These are phyloP conservation scores for Phytophthora foliorum DNA, from an alignment of 352 stramenopile species.

Conservation along the genomic window DNA sequence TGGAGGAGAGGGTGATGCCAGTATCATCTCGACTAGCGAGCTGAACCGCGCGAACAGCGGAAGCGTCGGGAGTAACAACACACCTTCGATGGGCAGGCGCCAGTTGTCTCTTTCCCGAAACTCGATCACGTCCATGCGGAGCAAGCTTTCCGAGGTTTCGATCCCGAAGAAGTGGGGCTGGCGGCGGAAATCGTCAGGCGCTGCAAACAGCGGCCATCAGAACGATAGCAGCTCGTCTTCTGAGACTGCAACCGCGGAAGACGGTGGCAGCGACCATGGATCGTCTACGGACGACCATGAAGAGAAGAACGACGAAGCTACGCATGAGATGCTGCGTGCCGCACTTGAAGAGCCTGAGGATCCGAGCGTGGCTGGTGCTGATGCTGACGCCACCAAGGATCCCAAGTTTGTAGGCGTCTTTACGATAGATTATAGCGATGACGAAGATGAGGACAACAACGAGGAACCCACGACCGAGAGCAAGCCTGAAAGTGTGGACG, in stretches of 20 bases:
- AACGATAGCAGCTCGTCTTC: conserved; percentile 73
- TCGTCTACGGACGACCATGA: conserved; percentile 61
- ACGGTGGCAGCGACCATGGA: conserved; percentile 69
- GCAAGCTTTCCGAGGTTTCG: conserved; percentile 71
- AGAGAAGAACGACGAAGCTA: conserved; percentile 48
- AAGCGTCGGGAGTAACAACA: conserved; percentile 33
- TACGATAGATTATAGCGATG: conserved; percentile 85
- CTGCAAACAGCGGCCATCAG: conserved; percentile 44
- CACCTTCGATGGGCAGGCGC: conserved; percentile 31
- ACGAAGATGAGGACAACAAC: conserved; percentile 61
- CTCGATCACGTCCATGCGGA: conserved; percentile 64
- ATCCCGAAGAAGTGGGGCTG: conserved; percentile 72
- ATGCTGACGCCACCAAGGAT: conserved; percentile 29
- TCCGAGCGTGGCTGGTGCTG: conserved; percentile 13
- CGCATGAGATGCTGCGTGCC: conserved; percentile 51
- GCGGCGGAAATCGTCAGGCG: conserved; percentile 53
- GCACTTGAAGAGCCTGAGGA: conserved; percentile 48
- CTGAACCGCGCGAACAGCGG: conserved; percentile 35
- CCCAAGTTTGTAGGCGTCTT: conserved; percentile 78
- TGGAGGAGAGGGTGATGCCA: conserved; percentile 72
- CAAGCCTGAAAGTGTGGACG: conserved; percentile 4
- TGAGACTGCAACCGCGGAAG: conserved; percentile 68
- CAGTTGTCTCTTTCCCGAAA: conserved; percentile 65
- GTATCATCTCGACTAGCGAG: conserved; percentile 73
- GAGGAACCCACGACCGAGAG: conserved; percentile 13